Evolutionary conservation across 2,329 filamentous ascomycete species (phyloP).

Genomic region (Magnaporthiopsis poae): DNA sequence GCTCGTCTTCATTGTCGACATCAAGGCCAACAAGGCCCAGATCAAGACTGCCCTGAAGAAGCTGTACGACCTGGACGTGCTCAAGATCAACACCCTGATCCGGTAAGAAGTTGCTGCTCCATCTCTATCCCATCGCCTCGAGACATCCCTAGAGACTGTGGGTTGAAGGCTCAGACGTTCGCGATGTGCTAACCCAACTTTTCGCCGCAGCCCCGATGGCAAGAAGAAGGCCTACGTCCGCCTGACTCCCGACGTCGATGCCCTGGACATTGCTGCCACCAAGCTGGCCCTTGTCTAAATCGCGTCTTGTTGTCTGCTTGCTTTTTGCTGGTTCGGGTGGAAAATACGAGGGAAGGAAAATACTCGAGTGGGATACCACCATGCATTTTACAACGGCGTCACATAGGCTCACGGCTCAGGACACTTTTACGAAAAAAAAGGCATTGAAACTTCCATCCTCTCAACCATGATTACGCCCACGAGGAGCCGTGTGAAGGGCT

Average conservation of each 20-base stretch:
- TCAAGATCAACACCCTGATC: constrained; percentile 99
- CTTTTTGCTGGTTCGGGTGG: constrained; percentile 16
- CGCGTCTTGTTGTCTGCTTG: constrained; percentile 17
- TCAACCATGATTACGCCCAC: not conserved
- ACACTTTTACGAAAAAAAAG: constrained; percentile 20
- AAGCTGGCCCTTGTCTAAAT: constrained; percentile 94
- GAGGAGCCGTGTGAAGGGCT: not conserved
- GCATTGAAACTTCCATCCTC: constrained; percentile 10
- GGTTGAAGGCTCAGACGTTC: not conserved
- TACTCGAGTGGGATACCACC: constrained; percentile 12
- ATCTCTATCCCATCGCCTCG: not conserved
- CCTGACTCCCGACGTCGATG: constrained; percentile 91
- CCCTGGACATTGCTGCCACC: constrained; percentile 96
- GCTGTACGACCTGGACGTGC: constrained; percentile 93
- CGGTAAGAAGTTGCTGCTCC: constrained; percentile 49
- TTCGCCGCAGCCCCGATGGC: constrained; percentile 65
- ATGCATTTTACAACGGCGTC: constrained; percentile 19
- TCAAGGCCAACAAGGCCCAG: constrained; percentile 99
- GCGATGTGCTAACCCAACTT: not conserved
- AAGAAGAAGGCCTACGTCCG: constrained; percentile 98
- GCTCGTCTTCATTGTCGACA: constrained; percentile 90
- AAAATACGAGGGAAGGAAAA: constrained; percentile 11
- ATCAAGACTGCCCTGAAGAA: constrained; percentile 98
- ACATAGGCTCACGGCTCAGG: constrained; percentile 20
- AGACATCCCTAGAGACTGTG: not conserved